Evolutionary conservation across 208 protist species (phyloP).

Genomic region (Tritrichomonas foetus): DNA sequence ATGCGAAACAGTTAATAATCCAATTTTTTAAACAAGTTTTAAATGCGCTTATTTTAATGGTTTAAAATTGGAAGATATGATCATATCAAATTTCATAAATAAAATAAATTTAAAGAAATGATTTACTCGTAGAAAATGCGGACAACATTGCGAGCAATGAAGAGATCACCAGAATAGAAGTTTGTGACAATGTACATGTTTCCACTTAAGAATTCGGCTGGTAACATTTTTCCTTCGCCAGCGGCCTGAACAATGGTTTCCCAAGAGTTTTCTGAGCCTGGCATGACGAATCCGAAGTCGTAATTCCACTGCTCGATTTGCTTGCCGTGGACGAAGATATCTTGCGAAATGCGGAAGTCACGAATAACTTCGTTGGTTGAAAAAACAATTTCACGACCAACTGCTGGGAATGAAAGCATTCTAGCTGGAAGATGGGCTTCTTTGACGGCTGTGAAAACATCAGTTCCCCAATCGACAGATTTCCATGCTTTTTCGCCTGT

Average conservation of each 20-base stretch:
- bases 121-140: background rate
- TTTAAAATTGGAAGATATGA: too few relatives aligned
- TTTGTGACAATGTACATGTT: background rate
- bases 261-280: constrained; percentile 18
- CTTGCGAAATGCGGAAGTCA: background rate
- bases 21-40: too few relatives aligned
- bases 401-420: background rate
- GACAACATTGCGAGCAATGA: background rate
- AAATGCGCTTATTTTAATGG: too few relatives aligned
- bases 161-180: background rate
- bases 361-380: background rate
- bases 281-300: background rate
- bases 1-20: too few relatives aligned
- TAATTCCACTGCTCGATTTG: background rate
- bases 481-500: background rate
- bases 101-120: too few relatives aligned
- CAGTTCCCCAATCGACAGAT: background rate
- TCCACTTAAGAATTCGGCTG: background rate
- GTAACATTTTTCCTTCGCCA: constrained; percentile 1
- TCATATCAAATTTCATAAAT: too few relatives aligned
- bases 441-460: background rate
- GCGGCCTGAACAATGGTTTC: background rate
- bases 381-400: background rate
- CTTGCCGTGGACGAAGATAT: background rate
- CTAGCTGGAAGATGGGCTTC: background rate